These are phyloP conservation scores for Paraurostyla sp. DNA, from an alignment of 73 alveolate genomes.

Conservation along the genomic window DNA sequence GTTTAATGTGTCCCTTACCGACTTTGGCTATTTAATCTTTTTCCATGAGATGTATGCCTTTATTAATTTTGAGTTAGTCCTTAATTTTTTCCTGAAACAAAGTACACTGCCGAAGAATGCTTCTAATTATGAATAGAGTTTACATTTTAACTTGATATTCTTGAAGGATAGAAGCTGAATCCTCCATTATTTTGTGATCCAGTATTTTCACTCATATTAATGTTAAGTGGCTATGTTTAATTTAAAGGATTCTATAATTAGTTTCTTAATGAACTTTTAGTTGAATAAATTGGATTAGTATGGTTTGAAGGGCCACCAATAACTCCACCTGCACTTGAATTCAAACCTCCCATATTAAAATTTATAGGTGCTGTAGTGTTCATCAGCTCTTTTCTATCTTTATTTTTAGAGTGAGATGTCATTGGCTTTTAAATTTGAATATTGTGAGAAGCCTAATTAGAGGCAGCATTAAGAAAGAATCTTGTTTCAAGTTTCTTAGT, in stretches of 20 bases:
- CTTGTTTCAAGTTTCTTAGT: conserved; percentile 55
- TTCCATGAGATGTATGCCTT: conserved; percentile 35
- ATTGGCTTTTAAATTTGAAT: neutral
- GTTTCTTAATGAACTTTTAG: neutral
- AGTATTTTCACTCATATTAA: neutral
- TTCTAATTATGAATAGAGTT: neutral
- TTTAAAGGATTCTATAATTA: neutral
- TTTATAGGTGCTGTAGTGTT: conserved; percentile 20
- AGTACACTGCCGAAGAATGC: conserved; percentile 11
- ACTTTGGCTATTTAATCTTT: conserved; percentile 5
- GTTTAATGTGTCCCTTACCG: neutral
- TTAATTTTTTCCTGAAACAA: neutral
- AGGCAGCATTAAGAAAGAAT: conserved; percentile 4
- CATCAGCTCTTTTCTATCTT: neutral
- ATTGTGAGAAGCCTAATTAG: neutral
- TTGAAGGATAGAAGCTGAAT: conserved; percentile 12
- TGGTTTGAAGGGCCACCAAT: neutral
- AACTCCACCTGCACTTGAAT: neutral
- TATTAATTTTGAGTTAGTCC: neutral
- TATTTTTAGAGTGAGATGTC: conserved; percentile 30
- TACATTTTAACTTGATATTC: neutral
- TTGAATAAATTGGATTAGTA: neutral
- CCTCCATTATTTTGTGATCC: neutral
- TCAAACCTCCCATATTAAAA: neutral
- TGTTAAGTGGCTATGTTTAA: neutral